phyloP scores from a whole-genome alignment of 768 basidiomycete species.

The Gautieria morchelliformis region DNA sequence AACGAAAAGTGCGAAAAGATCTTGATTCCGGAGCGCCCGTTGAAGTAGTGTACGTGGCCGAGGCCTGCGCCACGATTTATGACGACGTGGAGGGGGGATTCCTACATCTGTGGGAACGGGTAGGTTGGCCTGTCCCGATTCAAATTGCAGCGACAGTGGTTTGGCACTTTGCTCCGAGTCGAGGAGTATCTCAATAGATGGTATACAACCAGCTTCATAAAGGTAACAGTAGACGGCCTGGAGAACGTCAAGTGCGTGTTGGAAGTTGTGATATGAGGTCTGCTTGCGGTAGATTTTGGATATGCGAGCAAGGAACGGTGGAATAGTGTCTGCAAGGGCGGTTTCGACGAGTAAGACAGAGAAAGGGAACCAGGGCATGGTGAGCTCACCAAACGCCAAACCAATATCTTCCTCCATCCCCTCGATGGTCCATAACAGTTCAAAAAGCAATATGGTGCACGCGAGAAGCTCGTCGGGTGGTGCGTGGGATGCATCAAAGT shows the following conservation, averaged over 20 bases:
- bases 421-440: slow-evolving; percentile 71
- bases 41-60: slow-evolving; percentile 7
- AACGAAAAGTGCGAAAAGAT: slow-evolving; percentile 77
- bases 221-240: slow-evolving; percentile 89
- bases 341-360: slow-evolving; percentile 4
- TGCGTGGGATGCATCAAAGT: slow-evolving; percentile 82
- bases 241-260: slow-evolving; percentile 92
- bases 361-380: not conserved
- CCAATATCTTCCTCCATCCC: slow-evolving; percentile 32
- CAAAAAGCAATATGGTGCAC: slow-evolving; percentile 81
- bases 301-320: slow-evolving; percentile 76
- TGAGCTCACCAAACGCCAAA: slow-evolving; percentile 18
- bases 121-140: slow-evolving; percentile 31
- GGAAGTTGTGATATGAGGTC: slow-evolving; percentile 97
- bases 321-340: slow-evolving; percentile 50
- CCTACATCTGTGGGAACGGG: slow-evolving; percentile 31
- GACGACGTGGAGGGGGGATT: slow-evolving; percentile 25
- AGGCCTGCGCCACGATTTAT: slow-evolving; percentile 18
- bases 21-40: slow-evolving; percentile 39
- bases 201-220: slow-evolving; percentile 67
- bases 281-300: slow-evolving; percentile 82
- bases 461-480: slow-evolving; percentile 73
- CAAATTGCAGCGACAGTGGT: slow-evolving; percentile 17
- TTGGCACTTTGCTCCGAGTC: slow-evolving; percentile 28
- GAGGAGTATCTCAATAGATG: slow-evolving; percentile 60